Conservation (phyloP, 1,139 yeast genomes). For the Geotrichum candidum region DNA sequence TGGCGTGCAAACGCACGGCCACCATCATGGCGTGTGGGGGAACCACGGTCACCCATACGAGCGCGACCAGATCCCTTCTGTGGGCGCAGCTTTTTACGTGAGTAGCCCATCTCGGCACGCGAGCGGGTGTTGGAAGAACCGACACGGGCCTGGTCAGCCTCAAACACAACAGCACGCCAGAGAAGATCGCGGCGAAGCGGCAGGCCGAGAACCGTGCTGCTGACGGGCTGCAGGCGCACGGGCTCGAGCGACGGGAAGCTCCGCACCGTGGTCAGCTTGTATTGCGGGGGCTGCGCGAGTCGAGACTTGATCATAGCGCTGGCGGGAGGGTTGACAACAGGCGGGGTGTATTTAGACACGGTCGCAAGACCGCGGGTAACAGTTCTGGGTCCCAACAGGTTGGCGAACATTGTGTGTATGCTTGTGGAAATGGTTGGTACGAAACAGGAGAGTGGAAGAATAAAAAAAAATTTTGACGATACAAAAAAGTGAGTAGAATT, state of each 20-base stretch:
- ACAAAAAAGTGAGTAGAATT: background rate
- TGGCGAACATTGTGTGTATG: constrained; percentile 1
- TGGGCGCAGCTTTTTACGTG: constrained; percentile 73
- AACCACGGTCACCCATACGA: constrained; percentile 91
- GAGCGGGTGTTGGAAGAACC: constrained; percentile 84
- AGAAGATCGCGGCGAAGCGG: constrained; percentile 85
- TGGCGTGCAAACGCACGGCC: constrained; percentile 81
- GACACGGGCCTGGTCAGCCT: constrained; percentile 82
- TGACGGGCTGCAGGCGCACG: constrained; percentile 64
- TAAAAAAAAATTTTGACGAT: background rate
- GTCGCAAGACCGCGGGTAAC: constrained; percentile 5
- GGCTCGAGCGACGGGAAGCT: constrained; percentile 90
- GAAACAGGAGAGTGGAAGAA: background rate
- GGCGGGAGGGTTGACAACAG: constrained; percentile 12
- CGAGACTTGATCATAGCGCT: constrained; percentile 16
- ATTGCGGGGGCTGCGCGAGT: constrained; percentile 53
- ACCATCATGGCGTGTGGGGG: constrained; percentile 87
- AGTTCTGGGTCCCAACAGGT: background rate
- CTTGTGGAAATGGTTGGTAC: background rate
- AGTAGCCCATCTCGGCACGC: constrained; percentile 80
- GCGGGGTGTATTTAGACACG: constrained; percentile 6
- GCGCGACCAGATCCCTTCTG: constrained; percentile 96
- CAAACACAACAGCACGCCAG: constrained; percentile 92
- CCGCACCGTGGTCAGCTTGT: constrained; percentile 75
- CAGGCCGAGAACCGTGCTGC: constrained; percentile 56